Conservation (phyloP, 805 yeast species). For the Candida vaughaniae region DNA sequence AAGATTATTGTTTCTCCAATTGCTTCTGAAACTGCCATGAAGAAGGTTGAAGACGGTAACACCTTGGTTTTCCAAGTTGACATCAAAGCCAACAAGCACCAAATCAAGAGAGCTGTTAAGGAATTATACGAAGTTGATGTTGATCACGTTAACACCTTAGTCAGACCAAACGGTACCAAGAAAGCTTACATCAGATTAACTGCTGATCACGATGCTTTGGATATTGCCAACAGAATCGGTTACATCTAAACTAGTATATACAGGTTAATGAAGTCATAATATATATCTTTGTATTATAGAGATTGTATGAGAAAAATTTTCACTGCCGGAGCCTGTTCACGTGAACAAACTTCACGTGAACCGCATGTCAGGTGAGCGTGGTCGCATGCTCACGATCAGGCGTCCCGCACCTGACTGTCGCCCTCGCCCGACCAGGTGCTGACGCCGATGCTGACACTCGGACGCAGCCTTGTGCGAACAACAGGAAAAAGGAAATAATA, state of each 20-base stretch:
- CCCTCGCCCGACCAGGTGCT: no score
- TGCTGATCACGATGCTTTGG: conserved; percentile 99
- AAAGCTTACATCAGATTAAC: conserved; percentile 99
- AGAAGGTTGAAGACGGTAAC: conserved; percentile 99
- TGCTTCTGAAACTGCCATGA: conserved; percentile 98
- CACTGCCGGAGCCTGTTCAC: background rate
- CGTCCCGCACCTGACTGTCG: no score
- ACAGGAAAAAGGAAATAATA: no score
- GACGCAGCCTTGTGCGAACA: no score
- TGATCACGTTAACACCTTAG: conserved; percentile 89
- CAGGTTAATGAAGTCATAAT: conserved; percentile 13
- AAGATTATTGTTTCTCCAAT: conserved; percentile 91
- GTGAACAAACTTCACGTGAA: no score
- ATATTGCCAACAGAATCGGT: conserved; percentile 99
- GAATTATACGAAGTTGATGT: conserved; percentile 97
- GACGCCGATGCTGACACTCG: no score
- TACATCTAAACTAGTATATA: conserved; percentile 60
- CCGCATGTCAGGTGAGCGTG: no score
- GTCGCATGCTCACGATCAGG: no score
- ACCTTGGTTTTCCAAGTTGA: conserved; percentile 98
- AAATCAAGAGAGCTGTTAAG: conserved; percentile 97
- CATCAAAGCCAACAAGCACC: conserved; percentile 96
- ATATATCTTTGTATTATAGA: conserved; percentile 10
- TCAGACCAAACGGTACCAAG: conserved; percentile 99
- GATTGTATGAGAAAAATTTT: background rate